Base-by-base conservation (phyloP, 2,329 filamentous ascomycete species). In the Clathrospora elynae region DNA sequence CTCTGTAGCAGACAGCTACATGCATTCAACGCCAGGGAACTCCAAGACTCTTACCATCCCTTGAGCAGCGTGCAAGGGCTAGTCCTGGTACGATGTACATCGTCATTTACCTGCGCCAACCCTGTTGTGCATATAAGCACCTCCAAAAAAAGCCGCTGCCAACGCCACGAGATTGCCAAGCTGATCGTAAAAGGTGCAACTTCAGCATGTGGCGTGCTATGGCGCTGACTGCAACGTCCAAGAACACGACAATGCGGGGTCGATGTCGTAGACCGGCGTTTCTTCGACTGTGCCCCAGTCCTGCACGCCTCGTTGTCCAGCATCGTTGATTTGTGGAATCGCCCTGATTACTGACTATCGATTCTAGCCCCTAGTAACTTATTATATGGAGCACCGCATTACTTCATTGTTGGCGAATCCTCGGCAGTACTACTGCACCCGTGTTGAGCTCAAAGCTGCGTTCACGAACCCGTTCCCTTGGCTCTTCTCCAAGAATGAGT, bases 81-180 rank as follows among this genome's bases (percentile, higher is more conserved):
- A 26, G 28, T 25, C 26, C 31, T 25, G 14, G 20, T 35, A 20
- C 33, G 30, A 20, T 50, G 54, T 45, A 49, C 55, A 64, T 62
- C 59, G 50, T 66, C 62, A 63, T 67, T 45, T 59, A 43, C 39
- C 47, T 49, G 41, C 35, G 23, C 40, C 49, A 35, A 32, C 24
- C 47, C 47, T 33, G 44, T 44, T 42, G 55, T 61, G 50, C 35
- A 60, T 50, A 55, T 59, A 65, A 66, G 58, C 62, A 59, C 51
- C 55, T 40, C 39, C 31, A 51, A 35, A 31, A 52, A 34, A 54
- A 62, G 63, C 62, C 59, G 49, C 55, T 49, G 41, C 58, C 57
- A 58, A 57, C 49, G 59, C 59, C 46, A 53, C 51, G 42, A 17
- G 41, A 10, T 8, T 14, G 31, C 52, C 36, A 46, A 42, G 35